A percentile compares a stretch with the other conserved stretches of the same genome.
phyloP scores from a whole-genome alignment of 116 monocot genomes.

The Trichopus zeylanicus region DNA sequence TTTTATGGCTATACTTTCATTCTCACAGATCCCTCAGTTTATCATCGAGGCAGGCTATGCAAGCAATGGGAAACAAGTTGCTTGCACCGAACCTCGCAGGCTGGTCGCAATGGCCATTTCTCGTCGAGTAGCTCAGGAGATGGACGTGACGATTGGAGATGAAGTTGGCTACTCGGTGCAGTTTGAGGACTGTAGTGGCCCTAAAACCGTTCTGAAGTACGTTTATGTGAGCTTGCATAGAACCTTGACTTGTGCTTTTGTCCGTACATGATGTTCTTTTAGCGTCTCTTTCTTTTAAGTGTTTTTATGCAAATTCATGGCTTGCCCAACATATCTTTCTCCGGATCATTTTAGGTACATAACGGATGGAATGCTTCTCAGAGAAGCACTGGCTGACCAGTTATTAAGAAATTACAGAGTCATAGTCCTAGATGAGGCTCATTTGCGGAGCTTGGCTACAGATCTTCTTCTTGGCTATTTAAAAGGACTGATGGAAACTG shows the following conservation, averaged over 20 bases:
- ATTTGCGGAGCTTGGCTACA: constrained; percentile 59
- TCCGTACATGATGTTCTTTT: background rate
- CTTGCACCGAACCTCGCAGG: constrained; percentile 84
- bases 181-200: constrained; percentile 95
- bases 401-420: constrained; percentile 65
- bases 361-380: constrained; percentile 92
- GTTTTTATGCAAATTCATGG: background rate
- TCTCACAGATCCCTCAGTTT: constrained; percentile 90
- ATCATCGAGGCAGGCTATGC: constrained; percentile 71
- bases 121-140: constrained; percentile 92
- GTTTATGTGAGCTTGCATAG: background rate
- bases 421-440: constrained; percentile 70
- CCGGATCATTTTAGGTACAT: constrained; percentile 47
- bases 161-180: constrained; percentile 95
- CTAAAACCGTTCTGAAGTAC: constrained; percentile 88
- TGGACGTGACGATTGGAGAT: constrained; percentile 93
- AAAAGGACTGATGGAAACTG: constrained; percentile 49
- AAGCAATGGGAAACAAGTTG: constrained; percentile 74
- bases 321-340: background rate
- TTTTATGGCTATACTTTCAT: background rate
- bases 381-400: constrained; percentile 76
- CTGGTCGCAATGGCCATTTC: constrained; percentile 97
- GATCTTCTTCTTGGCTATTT: constrained; percentile 71
- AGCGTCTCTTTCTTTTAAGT: background rate
- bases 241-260: background rate